phyloP scores from a whole-genome alignment of 768 basidiomycete species.

The Calocybe gangraenosa region DNA sequence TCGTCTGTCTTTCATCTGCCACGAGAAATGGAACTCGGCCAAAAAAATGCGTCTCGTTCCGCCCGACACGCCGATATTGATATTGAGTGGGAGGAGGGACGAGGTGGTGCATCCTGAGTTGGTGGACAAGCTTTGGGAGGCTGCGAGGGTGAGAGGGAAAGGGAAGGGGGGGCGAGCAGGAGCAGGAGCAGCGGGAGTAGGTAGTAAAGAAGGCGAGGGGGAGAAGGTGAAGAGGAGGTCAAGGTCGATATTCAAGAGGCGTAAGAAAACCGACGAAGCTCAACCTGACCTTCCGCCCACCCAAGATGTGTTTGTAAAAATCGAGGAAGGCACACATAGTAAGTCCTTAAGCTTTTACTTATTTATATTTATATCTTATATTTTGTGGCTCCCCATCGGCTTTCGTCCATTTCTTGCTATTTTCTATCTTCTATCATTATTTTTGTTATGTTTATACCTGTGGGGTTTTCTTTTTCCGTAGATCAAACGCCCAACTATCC shows the following conservation, averaged over 20 bases:
- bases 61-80: conserved; percentile 56
- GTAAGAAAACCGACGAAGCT: too few relatives aligned
- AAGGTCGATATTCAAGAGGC: too few relatives aligned
- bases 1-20: conserved; percentile 65
- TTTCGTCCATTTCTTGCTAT: neutral
- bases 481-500: neutral
- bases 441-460: neutral
- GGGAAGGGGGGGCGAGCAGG: neutral
- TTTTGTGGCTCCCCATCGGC: neutral
- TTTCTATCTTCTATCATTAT: neutral
- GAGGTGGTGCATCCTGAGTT: conserved; percentile 59
- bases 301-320: conserved; percentile 26
- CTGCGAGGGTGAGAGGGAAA: conserved; percentile 35
- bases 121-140: conserved; percentile 59
- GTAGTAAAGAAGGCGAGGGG: neutral
- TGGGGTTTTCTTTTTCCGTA: neutral
- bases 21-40: conserved; percentile 79
- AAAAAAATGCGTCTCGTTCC: conserved; percentile 56
- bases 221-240: conserved; percentile 10
- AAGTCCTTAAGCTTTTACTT: conserved; percentile 11
- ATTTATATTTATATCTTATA: neutral
- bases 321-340: conserved; percentile 37
- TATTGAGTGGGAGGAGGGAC: conserved; percentile 64
- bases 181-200: conserved; percentile 8
- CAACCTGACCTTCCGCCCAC: conserved; percentile 16